Percentiles rank a stretch among this genome's conserved stretches.
Conservation (phyloP, 352 stramenopile species). For the Pythium vanterpoolii region DNA sequence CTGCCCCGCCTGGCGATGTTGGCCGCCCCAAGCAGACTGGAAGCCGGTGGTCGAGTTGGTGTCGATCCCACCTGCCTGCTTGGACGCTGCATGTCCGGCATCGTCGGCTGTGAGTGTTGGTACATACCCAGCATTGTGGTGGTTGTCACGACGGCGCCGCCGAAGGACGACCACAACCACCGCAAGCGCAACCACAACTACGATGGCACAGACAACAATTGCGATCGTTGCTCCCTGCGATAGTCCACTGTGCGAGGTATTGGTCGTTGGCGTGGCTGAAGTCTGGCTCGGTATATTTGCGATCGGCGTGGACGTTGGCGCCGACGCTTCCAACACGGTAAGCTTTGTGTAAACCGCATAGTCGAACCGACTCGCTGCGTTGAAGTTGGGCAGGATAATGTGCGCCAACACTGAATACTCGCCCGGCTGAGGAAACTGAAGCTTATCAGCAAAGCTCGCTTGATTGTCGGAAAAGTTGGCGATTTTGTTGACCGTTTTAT, state of each 20-base stretch:
- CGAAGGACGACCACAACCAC: conserved; percentile 39
- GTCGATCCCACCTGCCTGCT: conserved; percentile 15
- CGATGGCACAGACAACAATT: conserved; percentile 54
- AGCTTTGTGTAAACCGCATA: conserved; percentile 27
- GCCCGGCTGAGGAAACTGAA: conserved; percentile 20
- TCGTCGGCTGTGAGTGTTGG: conserved; percentile 27
- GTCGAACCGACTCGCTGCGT: conserved; percentile 23
- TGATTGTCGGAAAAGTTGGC: conserved; percentile 27
- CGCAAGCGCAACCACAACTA: conserved; percentile 44
- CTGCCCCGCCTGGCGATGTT: background rate
- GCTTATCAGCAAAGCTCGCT: conserved; percentile 18
- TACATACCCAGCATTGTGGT: conserved; percentile 30
- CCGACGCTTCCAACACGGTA: conserved; percentile 5
- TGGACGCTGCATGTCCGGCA: conserved; percentile 7
- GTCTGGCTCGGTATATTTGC: conserved; percentile 1
- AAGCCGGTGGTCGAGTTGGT: conserved; percentile 30
- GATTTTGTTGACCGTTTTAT: conserved; percentile 28
- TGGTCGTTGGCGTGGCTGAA: background rate
- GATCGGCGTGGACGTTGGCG: background rate
- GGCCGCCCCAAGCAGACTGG: conserved; percentile 24
- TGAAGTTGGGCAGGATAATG: conserved; percentile 25
- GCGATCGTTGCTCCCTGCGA: conserved; percentile 45
- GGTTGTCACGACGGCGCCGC: conserved; percentile 28
- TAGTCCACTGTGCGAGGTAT: conserved; percentile 24
- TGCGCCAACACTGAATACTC: conserved; percentile 32